Evolutionary conservation across 148 eudicot genomes (phyloP), one percentile per base, ranked within the genome.

Genomic region (Diospyros kaki): DNA sequence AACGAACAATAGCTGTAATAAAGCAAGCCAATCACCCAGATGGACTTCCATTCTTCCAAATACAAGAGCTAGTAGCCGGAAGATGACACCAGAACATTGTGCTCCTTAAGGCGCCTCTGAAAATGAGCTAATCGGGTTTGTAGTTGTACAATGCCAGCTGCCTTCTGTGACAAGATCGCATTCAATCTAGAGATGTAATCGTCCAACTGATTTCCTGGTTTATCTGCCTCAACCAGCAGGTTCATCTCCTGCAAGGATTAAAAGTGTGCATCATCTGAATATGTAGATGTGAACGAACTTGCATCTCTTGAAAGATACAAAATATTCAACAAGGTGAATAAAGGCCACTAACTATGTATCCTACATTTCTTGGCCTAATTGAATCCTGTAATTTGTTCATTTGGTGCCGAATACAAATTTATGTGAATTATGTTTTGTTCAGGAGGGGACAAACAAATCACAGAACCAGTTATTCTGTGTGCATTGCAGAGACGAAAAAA

Each of bases 131-230:
- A 81, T 17, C 89, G 96, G 50, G 82, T 88, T 82, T 92, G 99
- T 67, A 95, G 80, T 72, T 92, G 90, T 69, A 85, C 12, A 65
- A 95, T 91, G 59, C 96, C 94, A 53, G 96, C 86, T 80, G 99
- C 99, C 73, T 92, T 95, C 79, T 92, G 97, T 41, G 96, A 84
- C 71, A 95, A 82, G 59, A 95, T 88, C 77, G 94, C 52, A 72
- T 92, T 92, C 84, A 95, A 81, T 80, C 80, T 87, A 39, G 90
- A 80, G 70, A 95, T 81, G 64, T 95, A 95, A 76, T 87, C 89
- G 51, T 92, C 99, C 61, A 93, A 79, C 79, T 93, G 97, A 77
- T 91, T 93, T 43, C 97, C 94, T 2, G 97, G 99, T 78, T 90
- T 90, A 84, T 92, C 97, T 5, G 96, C 97, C 82, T 90, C 91